phyloP scores from a whole-genome alignment of 495 filamentous ascomycete genomes.

The Jackrogersella multiformis region DNA sequence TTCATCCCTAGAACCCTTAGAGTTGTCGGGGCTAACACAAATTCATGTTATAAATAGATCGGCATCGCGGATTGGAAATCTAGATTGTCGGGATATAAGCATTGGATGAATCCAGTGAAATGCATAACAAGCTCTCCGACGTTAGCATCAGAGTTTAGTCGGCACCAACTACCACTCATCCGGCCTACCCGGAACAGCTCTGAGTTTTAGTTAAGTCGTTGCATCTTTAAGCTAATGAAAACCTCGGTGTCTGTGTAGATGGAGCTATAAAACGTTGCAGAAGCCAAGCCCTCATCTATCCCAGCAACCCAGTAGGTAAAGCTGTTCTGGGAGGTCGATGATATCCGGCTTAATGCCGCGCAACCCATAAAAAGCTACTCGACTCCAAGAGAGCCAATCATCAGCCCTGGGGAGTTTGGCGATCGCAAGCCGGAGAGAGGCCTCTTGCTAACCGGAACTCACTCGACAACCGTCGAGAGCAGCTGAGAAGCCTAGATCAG shows the following conservation, averaged over 20 bases:
- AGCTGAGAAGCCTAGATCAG: constrained; percentile 44
- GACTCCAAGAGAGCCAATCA: constrained; percentile 38
- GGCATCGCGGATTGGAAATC: constrained; percentile 1
- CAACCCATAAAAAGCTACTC: constrained; percentile 40
- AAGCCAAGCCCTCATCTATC: constrained; percentile 40
- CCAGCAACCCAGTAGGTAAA: constrained; percentile 41
- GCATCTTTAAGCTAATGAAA: constrained; percentile 21
- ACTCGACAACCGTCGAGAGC: constrained; percentile 24
- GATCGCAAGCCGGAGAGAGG: constrained; percentile 31
- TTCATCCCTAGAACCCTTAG: neutral
- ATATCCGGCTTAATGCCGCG: constrained; percentile 45
- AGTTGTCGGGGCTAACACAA: constrained; percentile 12
- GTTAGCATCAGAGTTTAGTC: constrained; percentile 7
- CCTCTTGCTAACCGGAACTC: constrained; percentile 29
- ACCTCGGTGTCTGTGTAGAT: constrained; percentile 33
- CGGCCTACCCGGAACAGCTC: constrained; percentile 11
- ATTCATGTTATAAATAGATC: constrained; percentile 5
- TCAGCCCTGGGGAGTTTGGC: constrained; percentile 33
- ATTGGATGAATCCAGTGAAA: constrained; percentile 11
- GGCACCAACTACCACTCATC: constrained; percentile 20
- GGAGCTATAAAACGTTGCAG: constrained; percentile 25
- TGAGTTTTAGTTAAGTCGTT: constrained; percentile 5
- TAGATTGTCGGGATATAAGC: constrained; percentile 11
- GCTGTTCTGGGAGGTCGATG: constrained; percentile 35
- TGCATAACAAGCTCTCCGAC: constrained; percentile 19